Percentiles rank a stretch among this genome's conserved stretches.
These are phyloP conservation scores for Fomitopsis palustris DNA, from an alignment of 1,284 basidiomycete genomes.

Conservation along the genomic window DNA sequence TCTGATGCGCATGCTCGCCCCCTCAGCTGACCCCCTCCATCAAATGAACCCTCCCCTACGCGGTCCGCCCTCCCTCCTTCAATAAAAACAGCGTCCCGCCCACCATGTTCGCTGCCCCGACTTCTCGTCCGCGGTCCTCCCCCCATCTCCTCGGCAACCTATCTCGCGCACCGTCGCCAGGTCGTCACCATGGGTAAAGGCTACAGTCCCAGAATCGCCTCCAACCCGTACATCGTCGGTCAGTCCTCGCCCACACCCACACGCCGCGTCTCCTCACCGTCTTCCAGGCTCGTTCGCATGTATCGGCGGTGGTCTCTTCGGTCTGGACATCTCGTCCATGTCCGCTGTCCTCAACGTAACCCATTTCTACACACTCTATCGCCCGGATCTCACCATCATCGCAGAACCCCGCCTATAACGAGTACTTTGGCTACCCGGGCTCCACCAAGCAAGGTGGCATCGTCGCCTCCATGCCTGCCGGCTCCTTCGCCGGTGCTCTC, in stretches of 20 bases:
- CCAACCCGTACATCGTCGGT: slow-evolving; percentile 3
- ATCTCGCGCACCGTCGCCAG: not conserved
- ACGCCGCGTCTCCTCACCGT: slow-evolving; percentile 29
- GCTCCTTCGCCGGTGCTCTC: slow-evolving; percentile 62
- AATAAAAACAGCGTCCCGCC: not conserved
- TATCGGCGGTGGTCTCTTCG: slow-evolving; percentile 76
- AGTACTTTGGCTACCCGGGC: slow-evolving; percentile 44
- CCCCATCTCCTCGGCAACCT: not conserved
- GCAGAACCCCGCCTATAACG: slow-evolving; percentile 56
- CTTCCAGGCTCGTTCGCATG: slow-evolving; percentile 75
- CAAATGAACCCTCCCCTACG: not conserved
- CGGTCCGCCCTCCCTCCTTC: not conserved
- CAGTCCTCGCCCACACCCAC: not conserved
- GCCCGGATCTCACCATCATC: not conserved
- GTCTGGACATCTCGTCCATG: slow-evolving; percentile 81
- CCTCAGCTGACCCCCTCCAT: not conserved
- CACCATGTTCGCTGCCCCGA: not conserved
- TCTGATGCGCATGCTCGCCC: not conserved
- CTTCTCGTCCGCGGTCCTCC: not conserved
- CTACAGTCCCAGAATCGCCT: not conserved
- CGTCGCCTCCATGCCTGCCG: slow-evolving; percentile 75
- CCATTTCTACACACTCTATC: slow-evolving; percentile 3
- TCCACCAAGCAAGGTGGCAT: slow-evolving; percentile 67
- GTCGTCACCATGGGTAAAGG: not conserved
- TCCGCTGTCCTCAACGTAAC: slow-evolving; percentile 71